These are phyloP conservation scores for Trichophyton equinum DNA, from an alignment of 2,329 filamentous ascomycete species.

Conservation along the genomic window DNA sequence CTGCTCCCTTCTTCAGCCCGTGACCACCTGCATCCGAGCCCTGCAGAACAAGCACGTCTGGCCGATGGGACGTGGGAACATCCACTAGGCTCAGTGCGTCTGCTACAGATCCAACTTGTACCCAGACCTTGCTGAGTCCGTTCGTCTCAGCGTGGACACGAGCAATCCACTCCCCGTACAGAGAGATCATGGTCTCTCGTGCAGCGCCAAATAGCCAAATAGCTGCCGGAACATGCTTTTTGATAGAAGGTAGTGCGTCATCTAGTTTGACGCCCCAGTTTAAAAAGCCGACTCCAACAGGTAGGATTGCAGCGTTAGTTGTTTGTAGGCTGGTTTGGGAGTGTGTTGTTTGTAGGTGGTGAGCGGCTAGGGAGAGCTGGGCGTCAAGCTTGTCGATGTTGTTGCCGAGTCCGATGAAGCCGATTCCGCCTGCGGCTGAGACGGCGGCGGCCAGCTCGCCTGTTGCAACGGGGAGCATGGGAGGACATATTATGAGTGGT, in stretches of 20 bases:
- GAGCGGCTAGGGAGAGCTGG: slow-evolving; percentile 20
- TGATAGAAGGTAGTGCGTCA: slow-evolving; percentile 20
- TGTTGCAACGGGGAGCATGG: slow-evolving; percentile 54
- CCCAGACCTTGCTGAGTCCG: slow-evolving; percentile 37
- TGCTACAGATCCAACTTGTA: slow-evolving; percentile 39
- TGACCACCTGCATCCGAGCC: slow-evolving; percentile 45
- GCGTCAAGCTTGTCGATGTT: slow-evolving; percentile 21
- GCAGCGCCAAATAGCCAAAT: slow-evolving; percentile 32
- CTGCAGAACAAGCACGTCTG: slow-evolving; percentile 41
- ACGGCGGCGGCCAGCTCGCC: slow-evolving; percentile 48
- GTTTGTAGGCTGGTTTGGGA: neutral
- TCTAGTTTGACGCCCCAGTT: slow-evolving; percentile 27
- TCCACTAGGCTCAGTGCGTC: slow-evolving; percentile 29
- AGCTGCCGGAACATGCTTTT: slow-evolving; percentile 24
- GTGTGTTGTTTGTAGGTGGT: slow-evolving; percentile 13
- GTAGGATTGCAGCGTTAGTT: slow-evolving; percentile 16
- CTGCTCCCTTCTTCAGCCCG: slow-evolving; percentile 34
- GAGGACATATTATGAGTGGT: slow-evolving; percentile 50
- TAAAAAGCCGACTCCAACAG: slow-evolving; percentile 31
- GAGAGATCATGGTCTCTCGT: slow-evolving; percentile 17
- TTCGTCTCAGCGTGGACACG: slow-evolving; percentile 29
- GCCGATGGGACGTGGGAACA: slow-evolving; percentile 2
- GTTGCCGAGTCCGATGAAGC: slow-evolving; percentile 49
- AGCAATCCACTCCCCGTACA: slow-evolving; percentile 27
- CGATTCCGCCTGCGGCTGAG: slow-evolving; percentile 42